phyloP scores from a whole-genome alignment of 2,329 filamentous ascomycete species.

The Trichoderma guizhouense region DNA sequence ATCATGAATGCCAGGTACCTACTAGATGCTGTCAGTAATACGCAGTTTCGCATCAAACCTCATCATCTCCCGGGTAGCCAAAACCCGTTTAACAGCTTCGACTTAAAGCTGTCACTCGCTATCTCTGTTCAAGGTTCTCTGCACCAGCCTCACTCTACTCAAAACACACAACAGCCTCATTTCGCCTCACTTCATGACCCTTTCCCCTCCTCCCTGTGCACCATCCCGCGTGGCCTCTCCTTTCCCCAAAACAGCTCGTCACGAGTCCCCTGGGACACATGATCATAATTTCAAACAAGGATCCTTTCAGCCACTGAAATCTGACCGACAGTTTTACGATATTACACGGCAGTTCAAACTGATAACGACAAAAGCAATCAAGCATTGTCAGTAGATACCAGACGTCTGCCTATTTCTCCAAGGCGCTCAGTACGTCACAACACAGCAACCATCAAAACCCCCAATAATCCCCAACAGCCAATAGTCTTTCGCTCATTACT shows the following conservation, averaged over 20 bases:
- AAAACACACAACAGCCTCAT: background rate
- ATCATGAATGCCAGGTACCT: background rate
- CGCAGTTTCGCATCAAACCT: background rate
- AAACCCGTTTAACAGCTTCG: background rate
- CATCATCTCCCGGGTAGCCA: background rate
- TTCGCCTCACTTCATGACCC: background rate
- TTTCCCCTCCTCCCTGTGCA: background rate
- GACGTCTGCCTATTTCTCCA: background rate
- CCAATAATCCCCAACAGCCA: background rate
- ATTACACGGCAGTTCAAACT: background rate
- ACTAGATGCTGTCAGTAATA: background rate
- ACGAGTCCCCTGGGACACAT: background rate
- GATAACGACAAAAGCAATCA: background rate
- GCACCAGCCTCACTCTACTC: background rate
- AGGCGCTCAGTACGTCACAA: background rate
- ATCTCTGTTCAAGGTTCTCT: background rate
- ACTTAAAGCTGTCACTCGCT: background rate
- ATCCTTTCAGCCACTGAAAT: background rate
- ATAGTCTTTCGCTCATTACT: background rate
- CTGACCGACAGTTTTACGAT: background rate
- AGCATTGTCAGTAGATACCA: background rate
- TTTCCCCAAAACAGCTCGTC: background rate
- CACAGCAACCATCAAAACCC: background rate
- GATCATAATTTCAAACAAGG: background rate
- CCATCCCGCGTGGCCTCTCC: background rate